Evolutionary conservation across 2,329 filamentous ascomycete species (phyloP).

Genomic region (Botrytis aclada): DNA sequence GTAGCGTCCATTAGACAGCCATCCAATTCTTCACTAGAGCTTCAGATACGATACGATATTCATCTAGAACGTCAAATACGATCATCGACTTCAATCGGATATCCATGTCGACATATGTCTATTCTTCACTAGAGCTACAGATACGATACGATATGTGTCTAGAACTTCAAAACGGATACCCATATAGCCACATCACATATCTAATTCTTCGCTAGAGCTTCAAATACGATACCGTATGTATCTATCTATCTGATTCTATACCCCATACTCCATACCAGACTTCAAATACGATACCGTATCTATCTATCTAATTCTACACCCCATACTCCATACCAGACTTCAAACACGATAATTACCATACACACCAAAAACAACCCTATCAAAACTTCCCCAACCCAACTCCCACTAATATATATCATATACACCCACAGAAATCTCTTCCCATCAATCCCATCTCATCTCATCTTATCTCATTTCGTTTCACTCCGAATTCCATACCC

Average conservation of each 20-base stretch:
- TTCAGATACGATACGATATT: background rate
- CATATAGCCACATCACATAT: too few species aligned
- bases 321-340: background rate
- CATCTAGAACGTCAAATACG: background rate
- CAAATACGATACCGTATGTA: background rate
- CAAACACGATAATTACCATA: background rate
- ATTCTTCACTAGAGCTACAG: too few species aligned
- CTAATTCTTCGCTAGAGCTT: background rate
- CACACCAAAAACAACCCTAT: background rate
- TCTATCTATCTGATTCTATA: background rate
- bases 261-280: too few species aligned
- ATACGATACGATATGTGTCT: background rate
- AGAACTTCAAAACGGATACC: too few species aligned
- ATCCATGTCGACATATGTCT: too few species aligned
- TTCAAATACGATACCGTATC: too few species aligned
- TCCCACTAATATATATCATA: background rate
- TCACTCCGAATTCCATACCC: background rate
- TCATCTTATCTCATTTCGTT: background rate
- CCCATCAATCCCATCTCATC: background rate
- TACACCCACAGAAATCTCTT: background rate
- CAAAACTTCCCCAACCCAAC: background rate
- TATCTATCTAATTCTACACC: too few species aligned
- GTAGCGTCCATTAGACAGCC: background rate
- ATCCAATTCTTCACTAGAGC: background rate
- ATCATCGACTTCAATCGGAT: background rate